Base-by-base conservation (phyloP, 495 filamentous ascomycete genomes). In the Aspergillus nanangensis region DNA sequence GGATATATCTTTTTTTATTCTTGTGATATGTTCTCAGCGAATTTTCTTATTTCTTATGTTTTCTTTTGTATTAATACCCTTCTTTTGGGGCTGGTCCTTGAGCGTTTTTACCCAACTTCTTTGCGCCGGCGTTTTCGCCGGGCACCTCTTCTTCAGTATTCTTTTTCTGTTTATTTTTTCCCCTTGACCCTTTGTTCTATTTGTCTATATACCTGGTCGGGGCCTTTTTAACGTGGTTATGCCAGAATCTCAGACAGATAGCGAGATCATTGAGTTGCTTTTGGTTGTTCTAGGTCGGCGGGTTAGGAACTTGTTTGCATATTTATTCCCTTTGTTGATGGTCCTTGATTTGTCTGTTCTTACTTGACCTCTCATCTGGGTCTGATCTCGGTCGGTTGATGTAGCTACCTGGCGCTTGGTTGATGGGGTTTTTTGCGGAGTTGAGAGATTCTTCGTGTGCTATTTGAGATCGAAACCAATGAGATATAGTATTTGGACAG, bases 41-140 rank as follows among this genome's bases (percentile, higher is more conserved):
- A 38, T 31, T 50, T 50, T 45, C 18, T 2, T 15, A 11, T 39
- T 47, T 48, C 63, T 47, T 56, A 55, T 61, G 33, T 62, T 57
- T 52, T 62, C 62, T 57, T 58, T 59, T 67, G 53, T 63, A 60
- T 61, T 60, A 57, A 60, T 74, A 66, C 53, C 56, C 61, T 67
- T 70, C 65, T 74, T 60, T 43, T 45, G 47, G 38, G 60, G 60
- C 60, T 48, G 59, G 56, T 51, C 54, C 56, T 60, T 47, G 35
- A 21, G 32, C 42, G 37, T 49, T n/a, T n/a, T 38, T 41, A 31
- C 41, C 32, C 67, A 65, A 58, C 62, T 66, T 66, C n/a, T 65
- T 67, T 60, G 64, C 66, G 60, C 55, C 47, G 38, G 51, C 45
- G 48, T 57, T 67, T 65, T 38, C 55, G 48, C 39, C 45, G 60